Base-by-base conservation (phyloP, 148 eudicot genomes). In the Spergularia marina region DNA sequence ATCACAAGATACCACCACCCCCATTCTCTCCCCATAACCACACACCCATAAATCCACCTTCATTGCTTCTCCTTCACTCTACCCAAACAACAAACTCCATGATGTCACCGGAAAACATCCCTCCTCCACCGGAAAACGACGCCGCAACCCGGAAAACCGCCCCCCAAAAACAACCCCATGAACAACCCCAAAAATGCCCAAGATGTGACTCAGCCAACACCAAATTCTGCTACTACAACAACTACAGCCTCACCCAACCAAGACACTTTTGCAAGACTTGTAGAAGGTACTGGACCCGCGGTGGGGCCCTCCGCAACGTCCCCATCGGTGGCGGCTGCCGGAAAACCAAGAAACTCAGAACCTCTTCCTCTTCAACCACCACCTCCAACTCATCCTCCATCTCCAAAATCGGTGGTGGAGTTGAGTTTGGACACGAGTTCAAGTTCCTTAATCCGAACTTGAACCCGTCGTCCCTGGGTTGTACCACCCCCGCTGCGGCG, bases 221-320 rank as follows among this genome's bases (percentile, higher is more conserved):
- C 17, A 94, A 94, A 75, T 91, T 94, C 82, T 91, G 97, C 78
- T 91, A 94, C 89, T 94, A 90, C 89, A 94, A 94, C 86, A 94
- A 94, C 70, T 94, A 94, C 84, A 94, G 93, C 77, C 85, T 94
- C 39, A 67, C 89, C 1, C 98, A 94, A 69, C 98, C 98, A 6
- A 77, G 98, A 53, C 93, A 91, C 76, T 94, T 91, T 77, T 94
- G 98, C 85, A 94, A 94, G 87, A 85, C 96, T 4, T 91, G 98
- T 65, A 79, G 96, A 55, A 80, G 98, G 54, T 94, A 94, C 82
- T 94, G 97, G 98, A 94, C 98, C 0, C 84, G 84, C 66, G 98
- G 98, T 10, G 98, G 98, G 30, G 97, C 98, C 53, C 80, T 94
- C 15, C 87, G 98, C 36, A 94, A 85, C 81, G 93, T 91, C 53